These are phyloP conservation scores for Mortierella antarctica DNA, from an alignment of 192 early-diverging fungal species.

Conservation along the genomic window DNA sequence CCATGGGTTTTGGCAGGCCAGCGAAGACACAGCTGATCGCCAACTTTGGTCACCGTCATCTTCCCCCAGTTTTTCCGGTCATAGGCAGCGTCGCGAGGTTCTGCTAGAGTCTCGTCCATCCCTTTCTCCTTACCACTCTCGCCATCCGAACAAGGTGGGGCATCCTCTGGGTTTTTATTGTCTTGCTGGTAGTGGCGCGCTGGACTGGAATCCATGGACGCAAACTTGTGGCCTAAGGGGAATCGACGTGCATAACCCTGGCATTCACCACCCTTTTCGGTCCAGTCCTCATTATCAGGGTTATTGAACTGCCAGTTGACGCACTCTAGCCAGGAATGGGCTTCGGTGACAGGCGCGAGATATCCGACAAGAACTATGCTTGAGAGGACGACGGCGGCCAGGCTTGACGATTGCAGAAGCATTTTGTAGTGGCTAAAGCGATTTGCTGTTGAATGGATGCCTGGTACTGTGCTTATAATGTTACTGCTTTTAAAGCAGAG, in stretches of 20 bases:
- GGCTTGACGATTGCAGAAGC: conserved; percentile 10
- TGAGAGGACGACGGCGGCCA: conserved; percentile 2
- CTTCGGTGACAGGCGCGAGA: not conserved
- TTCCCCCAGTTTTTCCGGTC: not conserved
- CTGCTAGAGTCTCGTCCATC: conserved; percentile 8
- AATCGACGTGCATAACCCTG: conserved; percentile 22
- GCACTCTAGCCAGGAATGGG: conserved; percentile 43
- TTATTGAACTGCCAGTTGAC: conserved; percentile 20
- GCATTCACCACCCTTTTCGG: conserved; percentile 14
- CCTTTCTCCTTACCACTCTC: conserved; percentile 18
- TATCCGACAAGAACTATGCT: conserved; percentile 9
- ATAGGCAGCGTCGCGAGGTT: conserved; percentile 14
- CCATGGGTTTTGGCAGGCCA: conserved; percentile 42
- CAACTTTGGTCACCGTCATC: conserved; percentile 8
- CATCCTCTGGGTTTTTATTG: not conserved
- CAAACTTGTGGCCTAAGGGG: conserved; percentile 8
- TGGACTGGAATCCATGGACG: conserved; percentile 18
- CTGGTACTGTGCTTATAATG: not conserved
- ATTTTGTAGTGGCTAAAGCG: conserved; percentile 1
- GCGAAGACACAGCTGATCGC: conserved; percentile 20
- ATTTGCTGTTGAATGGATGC: not conserved
- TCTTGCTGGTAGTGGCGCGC: conserved; percentile 36
- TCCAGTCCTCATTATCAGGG: not conserved
- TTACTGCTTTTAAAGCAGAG: not conserved
- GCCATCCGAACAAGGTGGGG: conserved; percentile 17